Conservation (phyloP, 768 basidiomycete genomes). For the Calocybe indica region DNA sequence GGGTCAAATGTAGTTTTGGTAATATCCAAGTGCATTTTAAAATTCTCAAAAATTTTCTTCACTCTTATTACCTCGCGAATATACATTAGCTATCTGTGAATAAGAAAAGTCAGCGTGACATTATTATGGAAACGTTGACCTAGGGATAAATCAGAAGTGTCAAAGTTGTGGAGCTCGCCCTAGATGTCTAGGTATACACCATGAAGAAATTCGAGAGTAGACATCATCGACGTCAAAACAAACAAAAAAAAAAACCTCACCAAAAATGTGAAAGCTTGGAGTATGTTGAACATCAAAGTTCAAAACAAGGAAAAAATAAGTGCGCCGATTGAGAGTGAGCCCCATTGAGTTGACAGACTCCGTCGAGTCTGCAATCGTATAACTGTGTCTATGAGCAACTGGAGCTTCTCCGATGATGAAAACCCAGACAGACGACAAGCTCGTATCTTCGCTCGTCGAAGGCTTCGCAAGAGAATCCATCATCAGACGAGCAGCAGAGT, state of each 20-base stretch:
- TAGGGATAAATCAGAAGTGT: conserved; percentile 40
- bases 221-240: conserved; percentile 48
- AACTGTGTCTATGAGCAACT: conserved; percentile 87
- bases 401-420: conserved; percentile 29
- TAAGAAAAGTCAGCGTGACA: not conserved
- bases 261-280: conserved; percentile 4
- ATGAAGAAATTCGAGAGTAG: conserved; percentile 84
- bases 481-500: conserved; percentile 48
- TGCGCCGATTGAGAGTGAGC: conserved; percentile 80
- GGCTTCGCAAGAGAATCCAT: conserved; percentile 32
- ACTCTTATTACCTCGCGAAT: not conserved
- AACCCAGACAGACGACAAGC: conserved; percentile 47
- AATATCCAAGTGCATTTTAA: too few species aligned
- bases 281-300: conserved; percentile 44
- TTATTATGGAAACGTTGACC: not conserved
- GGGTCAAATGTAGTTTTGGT: too few species aligned
- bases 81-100: not conserved
- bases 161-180: conserved; percentile 77
- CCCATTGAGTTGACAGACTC: conserved; percentile 78
- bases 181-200: conserved; percentile 60
- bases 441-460: conserved; percentile 72
- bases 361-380: conserved; percentile 65
- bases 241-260: conserved; percentile 8
- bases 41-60: not conserved
- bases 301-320: conserved; percentile 49